These are phyloP conservation scores for Candida hispaniensis DNA, from an alignment of 805 yeast species.

Conservation along the genomic window DNA sequence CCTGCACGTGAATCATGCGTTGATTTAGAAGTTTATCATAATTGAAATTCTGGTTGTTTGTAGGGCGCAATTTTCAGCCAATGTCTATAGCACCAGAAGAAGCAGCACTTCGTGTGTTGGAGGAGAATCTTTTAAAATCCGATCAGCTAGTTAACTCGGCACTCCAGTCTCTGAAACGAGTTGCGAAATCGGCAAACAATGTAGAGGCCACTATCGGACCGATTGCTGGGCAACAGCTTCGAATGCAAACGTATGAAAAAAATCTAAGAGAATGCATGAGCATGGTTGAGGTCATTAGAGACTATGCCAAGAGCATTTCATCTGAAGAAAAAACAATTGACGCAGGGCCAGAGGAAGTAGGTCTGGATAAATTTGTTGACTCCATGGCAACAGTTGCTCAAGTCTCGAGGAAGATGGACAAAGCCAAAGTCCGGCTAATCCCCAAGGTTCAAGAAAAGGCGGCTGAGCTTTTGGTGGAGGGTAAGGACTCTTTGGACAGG, in stretches of 20 bases:
- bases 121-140: slow-evolving; percentile 57
- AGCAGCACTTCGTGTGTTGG: slow-evolving; percentile 65
- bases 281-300: slow-evolving; percentile 24
- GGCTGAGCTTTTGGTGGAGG: slow-evolving; percentile 42
- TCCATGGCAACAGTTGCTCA: slow-evolving; percentile 21
- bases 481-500: slow-evolving; percentile 44
- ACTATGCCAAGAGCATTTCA: slow-evolving; percentile 37
- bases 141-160: slow-evolving; percentile 46
- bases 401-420: slow-evolving; percentile 23
- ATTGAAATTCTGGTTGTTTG: too few relatives aligned
- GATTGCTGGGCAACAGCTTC: slow-evolving; percentile 50
- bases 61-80: too few relatives aligned
- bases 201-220: slow-evolving; percentile 64
- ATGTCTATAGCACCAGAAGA: slow-evolving; percentile 17
- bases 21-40: too few relatives aligned
- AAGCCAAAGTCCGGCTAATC: slow-evolving; percentile 32
- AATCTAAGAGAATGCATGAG: slow-evolving; percentile 30
- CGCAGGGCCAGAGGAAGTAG: slow-evolving; percentile 22
- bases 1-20: too few relatives aligned
- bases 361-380: slow-evolving; percentile 22
- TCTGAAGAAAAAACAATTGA: slow-evolving; percentile 31
- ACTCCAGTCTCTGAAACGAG: slow-evolving; percentile 41
- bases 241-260: slow-evolving; percentile 42
- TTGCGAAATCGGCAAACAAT: slow-evolving; percentile 42
- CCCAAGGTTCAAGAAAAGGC: slow-evolving; percentile 57